Conservation (phyloP, 176 grass and related monocot species). For the Aegilops bicornis region DNA sequence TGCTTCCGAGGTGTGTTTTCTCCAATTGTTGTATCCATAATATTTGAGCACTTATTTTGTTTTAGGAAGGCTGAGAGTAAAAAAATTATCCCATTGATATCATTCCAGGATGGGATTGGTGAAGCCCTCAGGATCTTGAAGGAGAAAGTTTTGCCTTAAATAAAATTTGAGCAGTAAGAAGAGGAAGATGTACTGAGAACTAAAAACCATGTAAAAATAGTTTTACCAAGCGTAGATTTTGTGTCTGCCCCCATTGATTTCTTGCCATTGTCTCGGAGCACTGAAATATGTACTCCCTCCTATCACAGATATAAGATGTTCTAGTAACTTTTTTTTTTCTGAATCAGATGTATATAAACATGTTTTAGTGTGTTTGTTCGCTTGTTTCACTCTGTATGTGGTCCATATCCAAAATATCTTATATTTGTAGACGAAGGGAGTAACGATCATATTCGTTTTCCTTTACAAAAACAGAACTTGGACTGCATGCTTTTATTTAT, state of each 20-base stretch:
- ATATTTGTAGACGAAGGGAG: no score
- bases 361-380: no score
- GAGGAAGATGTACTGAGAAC: neutral
- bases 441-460: neutral
- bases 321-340: no score
- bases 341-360: no score
- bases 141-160: slow-evolving; percentile 46
- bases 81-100: slow-evolving; percentile 6
- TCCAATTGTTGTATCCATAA: neutral
- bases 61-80: neutral
- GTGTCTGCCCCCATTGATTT: neutral
- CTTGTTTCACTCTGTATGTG: no score
- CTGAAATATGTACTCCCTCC: neutral
- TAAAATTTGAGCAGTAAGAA: neutral
- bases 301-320: no score
- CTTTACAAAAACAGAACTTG: neutral
- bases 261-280: neutral
- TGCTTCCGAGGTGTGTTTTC: slow-evolving; percentile 62
- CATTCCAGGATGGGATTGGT: slow-evolving; percentile 61
- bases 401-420: no score
- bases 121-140: slow-evolving; percentile 60
- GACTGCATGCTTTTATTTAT: neutral
- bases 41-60: neutral
- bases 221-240: neutral
- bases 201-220: neutral